Percentiles rank a stretch among this genome's conserved stretches.
These are phyloP conservation scores for Petunia axillaris DNA, from an alignment of 257 asterid genomes.

Conservation along the genomic window DNA sequence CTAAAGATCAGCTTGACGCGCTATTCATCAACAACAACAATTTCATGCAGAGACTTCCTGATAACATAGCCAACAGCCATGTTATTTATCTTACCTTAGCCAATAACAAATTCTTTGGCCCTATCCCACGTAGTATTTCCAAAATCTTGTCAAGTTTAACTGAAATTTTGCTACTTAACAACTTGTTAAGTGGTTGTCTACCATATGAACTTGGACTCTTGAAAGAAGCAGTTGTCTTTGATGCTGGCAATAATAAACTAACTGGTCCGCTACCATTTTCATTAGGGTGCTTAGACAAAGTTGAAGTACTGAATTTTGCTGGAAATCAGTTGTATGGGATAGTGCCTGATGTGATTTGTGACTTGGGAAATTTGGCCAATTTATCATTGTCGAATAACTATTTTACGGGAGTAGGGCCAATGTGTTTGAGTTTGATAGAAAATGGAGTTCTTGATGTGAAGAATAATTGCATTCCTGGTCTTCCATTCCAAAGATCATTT, in stretches of 20 bases:
- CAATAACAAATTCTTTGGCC: slow-evolving; percentile 71
- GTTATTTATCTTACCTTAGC: slow-evolving; percentile 60
- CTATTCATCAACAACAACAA: slow-evolving; percentile 71
- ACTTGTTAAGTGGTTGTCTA: slow-evolving; percentile 59
- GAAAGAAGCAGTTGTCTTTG: slow-evolving; percentile 51
- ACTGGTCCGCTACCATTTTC: slow-evolving; percentile 68
- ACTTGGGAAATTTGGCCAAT: slow-evolving; percentile 46
- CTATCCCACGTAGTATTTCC: slow-evolving; percentile 54
- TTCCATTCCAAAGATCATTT: slow-evolving; percentile 60
- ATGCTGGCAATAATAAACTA: slow-evolving; percentile 54
- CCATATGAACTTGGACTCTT: slow-evolving; percentile 68
- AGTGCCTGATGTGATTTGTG: slow-evolving; percentile 68
- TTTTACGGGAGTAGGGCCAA: slow-evolving; percentile 55
- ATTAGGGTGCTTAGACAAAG: slow-evolving; percentile 55
- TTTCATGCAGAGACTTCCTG: slow-evolving; percentile 57
- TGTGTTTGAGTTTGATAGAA: slow-evolving; percentile 50
- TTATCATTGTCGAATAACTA: slow-evolving; percentile 65
- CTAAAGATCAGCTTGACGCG: slow-evolving; percentile 45
- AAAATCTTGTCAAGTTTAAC: slow-evolving; percentile 37
- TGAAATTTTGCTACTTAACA: slow-evolving; percentile 61
- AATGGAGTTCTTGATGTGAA: slow-evolving; percentile 64
- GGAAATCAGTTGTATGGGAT: slow-evolving; percentile 57
- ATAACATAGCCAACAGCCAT: slow-evolving; percentile 32
- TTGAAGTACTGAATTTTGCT: slow-evolving; percentile 63
- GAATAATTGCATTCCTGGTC: slow-evolving; percentile 64